phyloP scores from a whole-genome alignment of 768 basidiomycete species.

The Boletus patriciae region DNA sequence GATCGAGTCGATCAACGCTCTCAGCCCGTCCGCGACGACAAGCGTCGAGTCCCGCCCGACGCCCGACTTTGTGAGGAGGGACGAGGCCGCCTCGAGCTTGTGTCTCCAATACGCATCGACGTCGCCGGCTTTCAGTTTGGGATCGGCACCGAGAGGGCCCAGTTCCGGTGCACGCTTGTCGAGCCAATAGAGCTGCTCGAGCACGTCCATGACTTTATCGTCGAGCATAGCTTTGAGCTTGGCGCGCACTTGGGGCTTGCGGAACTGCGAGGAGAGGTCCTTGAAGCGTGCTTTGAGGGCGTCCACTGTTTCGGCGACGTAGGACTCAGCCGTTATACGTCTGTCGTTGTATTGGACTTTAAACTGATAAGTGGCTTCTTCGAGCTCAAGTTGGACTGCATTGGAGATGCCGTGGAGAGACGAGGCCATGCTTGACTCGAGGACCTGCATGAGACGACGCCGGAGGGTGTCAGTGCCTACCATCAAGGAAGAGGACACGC shows the following conservation, averaged over 20 bases:
- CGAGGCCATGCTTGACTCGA: conserved; percentile 97
- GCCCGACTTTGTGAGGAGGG: conserved; percentile 92
- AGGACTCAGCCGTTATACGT: conserved; percentile 91
- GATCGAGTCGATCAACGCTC: conserved; percentile 87
- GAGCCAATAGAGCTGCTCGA: conserved; percentile 96
- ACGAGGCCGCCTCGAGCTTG: conserved; percentile 93
- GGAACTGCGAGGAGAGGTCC: conserved; percentile 80
- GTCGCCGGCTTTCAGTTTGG: conserved; percentile 67
- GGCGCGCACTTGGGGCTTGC: conserved; percentile 81
- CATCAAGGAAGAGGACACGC: conserved; percentile 66
- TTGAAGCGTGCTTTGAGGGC: conserved; percentile 87
- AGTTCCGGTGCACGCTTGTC: conserved; percentile 86
- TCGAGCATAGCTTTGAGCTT: conserved; percentile 93
- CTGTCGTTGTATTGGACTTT: conserved; percentile 99
- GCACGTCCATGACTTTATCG: conserved; percentile 94
- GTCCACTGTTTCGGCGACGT: conserved; percentile 97
- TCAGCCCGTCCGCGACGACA: conserved; percentile 91
- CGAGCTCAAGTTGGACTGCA: conserved; percentile 94
- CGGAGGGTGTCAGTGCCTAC: conserved; percentile 91
- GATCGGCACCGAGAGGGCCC: conserved; percentile 63
- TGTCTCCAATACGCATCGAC: conserved; percentile 93
- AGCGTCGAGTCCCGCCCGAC: conserved; percentile 92
- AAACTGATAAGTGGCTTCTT: conserved; percentile 98
- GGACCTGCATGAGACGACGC: conserved; percentile 90
- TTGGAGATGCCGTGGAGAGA: conserved; percentile 96